Evolutionary conservation across 2,329 filamentous ascomycete species (phyloP).

Genomic region (Fusarium stilboides): DNA sequence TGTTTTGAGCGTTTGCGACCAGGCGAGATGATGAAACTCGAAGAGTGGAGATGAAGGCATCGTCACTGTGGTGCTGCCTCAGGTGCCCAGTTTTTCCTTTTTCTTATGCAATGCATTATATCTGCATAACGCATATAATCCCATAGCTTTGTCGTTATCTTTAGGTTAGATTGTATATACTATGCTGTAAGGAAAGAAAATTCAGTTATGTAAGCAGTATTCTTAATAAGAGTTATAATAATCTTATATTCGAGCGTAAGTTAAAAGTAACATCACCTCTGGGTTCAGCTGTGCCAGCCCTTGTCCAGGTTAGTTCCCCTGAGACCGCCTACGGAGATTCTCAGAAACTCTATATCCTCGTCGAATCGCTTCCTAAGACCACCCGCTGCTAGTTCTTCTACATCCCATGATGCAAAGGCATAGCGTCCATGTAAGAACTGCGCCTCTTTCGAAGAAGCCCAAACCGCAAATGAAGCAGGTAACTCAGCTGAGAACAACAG

Average conservation of each 20-base stretch:
- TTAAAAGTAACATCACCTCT: too few species aligned
- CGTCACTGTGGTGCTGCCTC: background rate
- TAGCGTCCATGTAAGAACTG: background rate
- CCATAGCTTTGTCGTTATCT: too few species aligned
- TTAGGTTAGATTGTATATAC: too few species aligned
- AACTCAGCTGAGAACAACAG: rapidly evolving
- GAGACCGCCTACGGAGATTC: too few species aligned
- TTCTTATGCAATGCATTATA: background rate
- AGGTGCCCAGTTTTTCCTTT: background rate
- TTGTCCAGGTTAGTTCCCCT: too few species aligned
- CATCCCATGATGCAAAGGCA: constrained; percentile 8
- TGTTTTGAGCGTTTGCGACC: background rate
- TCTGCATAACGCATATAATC: background rate
- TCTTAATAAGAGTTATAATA: too few species aligned
- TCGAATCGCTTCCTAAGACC: background rate
- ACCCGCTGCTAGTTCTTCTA: background rate
- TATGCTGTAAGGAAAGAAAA: too few species aligned
- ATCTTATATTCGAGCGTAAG: too few species aligned
- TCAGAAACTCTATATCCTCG: background rate
- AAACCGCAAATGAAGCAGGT: background rate
- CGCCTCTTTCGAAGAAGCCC: background rate
- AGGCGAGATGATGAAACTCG: background rate
- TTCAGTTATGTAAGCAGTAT: too few species aligned
- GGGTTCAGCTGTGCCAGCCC: too few species aligned
- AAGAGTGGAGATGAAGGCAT: background rate